phyloP scores from a whole-genome alignment of 2,329 filamentous ascomycete species.

The Phialophora expanda region DNA sequence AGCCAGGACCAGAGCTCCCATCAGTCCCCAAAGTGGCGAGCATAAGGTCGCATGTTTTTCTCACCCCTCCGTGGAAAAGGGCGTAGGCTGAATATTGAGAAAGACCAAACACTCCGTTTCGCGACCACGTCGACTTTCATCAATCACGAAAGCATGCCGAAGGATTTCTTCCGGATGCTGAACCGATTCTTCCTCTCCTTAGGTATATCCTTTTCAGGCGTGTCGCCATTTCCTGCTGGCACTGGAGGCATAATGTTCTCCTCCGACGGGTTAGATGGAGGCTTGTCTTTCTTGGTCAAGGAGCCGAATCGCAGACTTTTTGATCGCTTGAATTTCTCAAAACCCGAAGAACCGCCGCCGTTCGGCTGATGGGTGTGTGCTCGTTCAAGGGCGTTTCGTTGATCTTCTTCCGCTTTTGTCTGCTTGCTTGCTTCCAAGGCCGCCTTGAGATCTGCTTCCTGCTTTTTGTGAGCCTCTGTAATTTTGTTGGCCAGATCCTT shows the following conservation, averaged over 20 bases:
- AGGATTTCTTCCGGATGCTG: constrained; percentile 53
- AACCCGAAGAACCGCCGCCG: constrained; percentile 42
- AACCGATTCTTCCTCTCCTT: constrained; percentile 50
- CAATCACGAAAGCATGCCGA: constrained; percentile 43
- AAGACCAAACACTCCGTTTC: background rate
- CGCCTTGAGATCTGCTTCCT: constrained; percentile 67
- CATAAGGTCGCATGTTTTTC: background rate
- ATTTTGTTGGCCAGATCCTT: constrained; percentile 62
- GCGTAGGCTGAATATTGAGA: background rate
- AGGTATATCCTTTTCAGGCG: constrained; percentile 46
- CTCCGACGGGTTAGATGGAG: constrained; percentile 25
- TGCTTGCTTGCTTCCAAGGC: constrained; percentile 71
- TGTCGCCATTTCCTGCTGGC: constrained; percentile 24
- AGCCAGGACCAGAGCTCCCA: background rate
- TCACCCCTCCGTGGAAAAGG: background rate
- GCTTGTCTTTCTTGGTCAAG: constrained; percentile 36
- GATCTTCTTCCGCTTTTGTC: constrained; percentile 62
- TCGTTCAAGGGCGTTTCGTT: constrained; percentile 41
- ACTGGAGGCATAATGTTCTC: constrained; percentile 24
- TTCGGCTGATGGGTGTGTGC: constrained; percentile 23
- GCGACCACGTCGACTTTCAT: background rate
- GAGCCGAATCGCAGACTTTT: constrained; percentile 46
- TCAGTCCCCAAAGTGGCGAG: background rate
- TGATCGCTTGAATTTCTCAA: constrained; percentile 71
- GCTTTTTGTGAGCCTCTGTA: constrained; percentile 61